phyloP scores from a whole-genome alignment of 495 filamentous ascomycete genomes.

The Hypomontagnella submonticulosa region DNA sequence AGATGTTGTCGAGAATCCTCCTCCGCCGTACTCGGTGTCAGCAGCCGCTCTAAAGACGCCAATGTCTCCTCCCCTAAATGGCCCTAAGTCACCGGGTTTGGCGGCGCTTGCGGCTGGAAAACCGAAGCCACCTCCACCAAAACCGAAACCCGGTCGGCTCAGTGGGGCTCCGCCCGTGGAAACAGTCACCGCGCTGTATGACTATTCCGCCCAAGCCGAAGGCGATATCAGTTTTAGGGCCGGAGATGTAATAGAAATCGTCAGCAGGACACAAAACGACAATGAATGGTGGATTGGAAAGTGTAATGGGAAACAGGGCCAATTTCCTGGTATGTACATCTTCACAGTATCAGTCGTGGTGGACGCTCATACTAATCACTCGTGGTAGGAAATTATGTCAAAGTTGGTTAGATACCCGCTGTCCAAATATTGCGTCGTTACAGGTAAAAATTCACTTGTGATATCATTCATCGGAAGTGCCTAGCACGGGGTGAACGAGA shows the following conservation, averaged over 20 bases:
- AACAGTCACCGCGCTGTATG: constrained; percentile 86
- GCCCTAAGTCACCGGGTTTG: constrained; percentile 42
- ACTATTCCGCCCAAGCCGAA: constrained; percentile 95
- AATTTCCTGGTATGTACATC: constrained; percentile 83
- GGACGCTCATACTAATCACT: constrained; percentile 20
- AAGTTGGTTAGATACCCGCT: constrained; percentile 38
- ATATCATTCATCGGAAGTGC: constrained; percentile 16
- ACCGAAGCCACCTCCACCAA: constrained; percentile 88
- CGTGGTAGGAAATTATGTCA: constrained; percentile 45
- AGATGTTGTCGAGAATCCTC: constrained; percentile 49
- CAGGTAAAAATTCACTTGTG: constrained; percentile 16
- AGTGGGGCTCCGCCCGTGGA: constrained; percentile 72
- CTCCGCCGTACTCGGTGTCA: constrained; percentile 73
- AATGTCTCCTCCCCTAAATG: constrained; percentile 65
- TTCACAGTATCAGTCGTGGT: background rate
- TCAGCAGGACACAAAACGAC: constrained; percentile 79
- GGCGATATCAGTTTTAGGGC: constrained; percentile 92
- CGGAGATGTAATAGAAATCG: constrained; percentile 91
- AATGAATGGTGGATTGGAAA: constrained; percentile 98
- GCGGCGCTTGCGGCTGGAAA: constrained; percentile 82
- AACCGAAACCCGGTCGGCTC: constrained; percentile 85
- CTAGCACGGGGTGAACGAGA: background rate
- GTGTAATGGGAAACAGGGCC: constrained; percentile 79
- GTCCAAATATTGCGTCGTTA: constrained; percentile 3
- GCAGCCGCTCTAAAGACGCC: constrained; percentile 46